phyloP scores from a whole-genome alignment of 495 filamentous ascomycete species.

The Aspergillus haitiensis region DNA sequence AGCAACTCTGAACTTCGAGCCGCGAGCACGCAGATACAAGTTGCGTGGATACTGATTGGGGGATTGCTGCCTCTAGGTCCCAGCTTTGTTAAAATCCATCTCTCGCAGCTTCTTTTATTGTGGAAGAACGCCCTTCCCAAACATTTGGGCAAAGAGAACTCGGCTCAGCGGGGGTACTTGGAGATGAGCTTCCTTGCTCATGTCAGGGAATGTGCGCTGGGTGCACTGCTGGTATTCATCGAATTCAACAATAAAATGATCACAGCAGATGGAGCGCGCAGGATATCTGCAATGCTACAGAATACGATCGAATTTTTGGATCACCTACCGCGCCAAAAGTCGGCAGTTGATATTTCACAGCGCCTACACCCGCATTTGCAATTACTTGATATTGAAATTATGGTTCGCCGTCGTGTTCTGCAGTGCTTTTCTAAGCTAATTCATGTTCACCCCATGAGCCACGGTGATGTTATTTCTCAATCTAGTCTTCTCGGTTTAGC shows the following conservation, averaged over 20 bases:
- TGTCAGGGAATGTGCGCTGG: slow-evolving; percentile 91
- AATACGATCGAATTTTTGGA: slow-evolving; percentile 88
- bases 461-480: slow-evolving; percentile 81
- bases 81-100: slow-evolving; percentile 98
- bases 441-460: slow-evolving; percentile 75
- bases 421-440: slow-evolving; percentile 94
- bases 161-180: slow-evolving; percentile 71
- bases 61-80: slow-evolving; percentile 95
- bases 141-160: slow-evolving; percentile 87
- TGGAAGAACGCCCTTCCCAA: slow-evolving; percentile 98
- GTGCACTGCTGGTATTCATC: slow-evolving; percentile 87
- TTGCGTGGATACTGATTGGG: slow-evolving; percentile 96
- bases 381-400: slow-evolving; percentile 85
- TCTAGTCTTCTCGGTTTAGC: slow-evolving; percentile 92
- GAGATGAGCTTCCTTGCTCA: slow-evolving; percentile 93
- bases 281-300: slow-evolving; percentile 91
- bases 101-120: slow-evolving; percentile 90
- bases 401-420: slow-evolving; percentile 89
- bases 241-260: slow-evolving; percentile 91
- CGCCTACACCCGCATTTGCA: slow-evolving; percentile 84
- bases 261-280: slow-evolving; percentile 91
- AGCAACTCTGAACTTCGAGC: slow-evolving; percentile 87
- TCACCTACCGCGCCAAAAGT: slow-evolving; percentile 77
- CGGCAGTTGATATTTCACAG: slow-evolving; percentile 82
- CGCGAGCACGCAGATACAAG: slow-evolving; percentile 92